Conservation (phyloP, 495 filamentous ascomycete species). For the Neurospora sp. region DNA sequence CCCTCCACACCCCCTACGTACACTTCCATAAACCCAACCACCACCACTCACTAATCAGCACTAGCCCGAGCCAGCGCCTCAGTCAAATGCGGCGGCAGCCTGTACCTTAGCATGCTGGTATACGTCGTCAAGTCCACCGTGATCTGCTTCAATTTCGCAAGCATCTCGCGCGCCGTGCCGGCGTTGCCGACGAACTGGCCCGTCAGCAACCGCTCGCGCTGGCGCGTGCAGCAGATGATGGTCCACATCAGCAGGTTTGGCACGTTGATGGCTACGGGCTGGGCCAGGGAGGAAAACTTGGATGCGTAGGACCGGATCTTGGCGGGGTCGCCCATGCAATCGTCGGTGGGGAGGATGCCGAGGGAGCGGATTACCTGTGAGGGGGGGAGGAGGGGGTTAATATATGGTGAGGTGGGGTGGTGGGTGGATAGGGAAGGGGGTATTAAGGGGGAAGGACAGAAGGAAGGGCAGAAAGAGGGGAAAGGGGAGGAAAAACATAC, state of each 20-base stretch:
- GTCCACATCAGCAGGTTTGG: constrained; percentile 89
- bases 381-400: constrained; percentile 12
- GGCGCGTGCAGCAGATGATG: constrained; percentile 67
- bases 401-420: neutral
- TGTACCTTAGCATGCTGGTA: constrained; percentile 86
- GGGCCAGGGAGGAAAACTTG: constrained; percentile 61
- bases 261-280: constrained; percentile 73
- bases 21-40: too few relatives aligned
- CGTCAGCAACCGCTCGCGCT: constrained; percentile 55
- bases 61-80: constrained; percentile 72
- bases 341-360: constrained; percentile 62
- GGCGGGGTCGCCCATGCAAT: constrained; percentile 57
- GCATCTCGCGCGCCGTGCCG: constrained; percentile 52
- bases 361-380: constrained; percentile 60
- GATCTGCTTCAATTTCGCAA: constrained; percentile 60
- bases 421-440: neutral
- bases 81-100: constrained; percentile 61
- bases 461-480: neutral
- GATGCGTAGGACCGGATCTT: constrained; percentile 65
- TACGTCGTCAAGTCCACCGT: constrained; percentile 88
- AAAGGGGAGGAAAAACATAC: constrained; percentile 44
- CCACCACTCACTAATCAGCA: constrained; percentile 39
- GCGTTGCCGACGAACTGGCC: constrained; percentile 64
- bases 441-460: neutral
- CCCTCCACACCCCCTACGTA: neutral